Evolutionary conservation across 345 rosid species (phyloP).

Genomic region (Salix brachista): DNA sequence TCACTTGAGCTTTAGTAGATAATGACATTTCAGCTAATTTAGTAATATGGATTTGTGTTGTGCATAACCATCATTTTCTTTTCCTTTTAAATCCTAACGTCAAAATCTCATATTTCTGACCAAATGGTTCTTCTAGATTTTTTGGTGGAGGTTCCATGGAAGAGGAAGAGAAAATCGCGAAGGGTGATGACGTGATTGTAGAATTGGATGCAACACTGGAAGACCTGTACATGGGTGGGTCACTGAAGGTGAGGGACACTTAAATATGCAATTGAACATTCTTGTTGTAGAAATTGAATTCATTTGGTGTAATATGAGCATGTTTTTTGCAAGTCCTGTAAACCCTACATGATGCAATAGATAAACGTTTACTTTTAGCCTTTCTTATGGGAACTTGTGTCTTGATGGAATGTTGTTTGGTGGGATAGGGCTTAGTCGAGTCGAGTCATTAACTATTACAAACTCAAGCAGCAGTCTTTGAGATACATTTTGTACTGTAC

Average conservation of each 20-base stretch:
- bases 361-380: background rate
- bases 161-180: slow-evolving; percentile 87
- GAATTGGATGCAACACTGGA: slow-evolving; percentile 90
- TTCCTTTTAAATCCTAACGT: background rate
- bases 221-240: slow-evolving; percentile 98
- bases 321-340: background rate
- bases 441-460: background rate
- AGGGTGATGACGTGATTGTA: slow-evolving; percentile 94
- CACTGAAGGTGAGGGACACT: slow-evolving; percentile 58
- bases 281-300: background rate
- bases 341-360: background rate
- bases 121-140: slow-evolving; percentile 40
- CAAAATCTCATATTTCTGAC: background rate
- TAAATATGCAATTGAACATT: background rate
- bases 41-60: background rate
- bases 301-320: background rate
- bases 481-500: background rate
- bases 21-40: background rate
- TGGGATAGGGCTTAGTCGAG: background rate
- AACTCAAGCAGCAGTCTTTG: background rate
- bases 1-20: background rate
- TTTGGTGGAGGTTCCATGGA: slow-evolving; percentile 78
- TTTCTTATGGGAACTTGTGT: background rate
- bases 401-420: background rate
- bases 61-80: background rate